Conservation (phyloP, 768 basidiomycete genomes). For the Roridomyces roridus region DNA sequence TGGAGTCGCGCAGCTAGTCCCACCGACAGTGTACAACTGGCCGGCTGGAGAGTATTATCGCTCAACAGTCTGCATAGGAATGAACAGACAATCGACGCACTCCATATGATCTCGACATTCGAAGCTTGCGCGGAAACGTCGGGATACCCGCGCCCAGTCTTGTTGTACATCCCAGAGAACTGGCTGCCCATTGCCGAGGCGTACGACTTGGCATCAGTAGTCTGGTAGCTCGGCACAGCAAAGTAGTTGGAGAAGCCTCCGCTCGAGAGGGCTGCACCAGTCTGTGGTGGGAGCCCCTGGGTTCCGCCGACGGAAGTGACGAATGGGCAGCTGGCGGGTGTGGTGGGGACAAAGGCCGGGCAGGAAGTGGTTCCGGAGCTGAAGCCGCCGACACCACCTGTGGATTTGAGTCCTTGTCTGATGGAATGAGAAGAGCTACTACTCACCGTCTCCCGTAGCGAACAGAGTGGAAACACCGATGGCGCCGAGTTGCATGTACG, state of each 20-base stretch:
- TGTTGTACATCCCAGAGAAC: constrained; percentile 37
- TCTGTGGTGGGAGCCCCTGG: neutral
- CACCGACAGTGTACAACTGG: constrained; percentile 28
- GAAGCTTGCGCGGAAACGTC: constrained; percentile 40
- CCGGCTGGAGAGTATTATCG: neutral
- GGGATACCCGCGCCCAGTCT: constrained; percentile 40
- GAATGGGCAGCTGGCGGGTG: constrained; percentile 3
- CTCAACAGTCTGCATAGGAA: too few relatives aligned
- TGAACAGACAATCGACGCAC: constrained; percentile 29
- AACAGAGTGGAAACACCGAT: constrained; percentile 8
- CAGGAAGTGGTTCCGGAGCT: neutral
- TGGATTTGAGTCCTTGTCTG: too few relatives aligned
- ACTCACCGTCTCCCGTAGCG: too few relatives aligned
- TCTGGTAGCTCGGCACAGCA: constrained; percentile 31
- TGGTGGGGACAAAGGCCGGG: neutral
- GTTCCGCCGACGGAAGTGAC: constrained; percentile 3
- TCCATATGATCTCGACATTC: constrained; percentile 28
- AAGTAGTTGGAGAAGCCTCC: constrained; percentile 13
- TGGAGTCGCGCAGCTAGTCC: constrained; percentile 52
- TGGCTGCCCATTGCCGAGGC: constrained; percentile 35
- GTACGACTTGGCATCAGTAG: constrained; percentile 33
- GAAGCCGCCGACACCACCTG: neutral
- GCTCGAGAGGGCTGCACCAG: neutral
- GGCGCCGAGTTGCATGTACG: constrained; percentile 22
- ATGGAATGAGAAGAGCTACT: too few relatives aligned